A percentile compares a stretch with the other conserved stretches of the same genome.
Conservation (phyloP, 257 asterid species). For the Petrea volubilis region DNA sequence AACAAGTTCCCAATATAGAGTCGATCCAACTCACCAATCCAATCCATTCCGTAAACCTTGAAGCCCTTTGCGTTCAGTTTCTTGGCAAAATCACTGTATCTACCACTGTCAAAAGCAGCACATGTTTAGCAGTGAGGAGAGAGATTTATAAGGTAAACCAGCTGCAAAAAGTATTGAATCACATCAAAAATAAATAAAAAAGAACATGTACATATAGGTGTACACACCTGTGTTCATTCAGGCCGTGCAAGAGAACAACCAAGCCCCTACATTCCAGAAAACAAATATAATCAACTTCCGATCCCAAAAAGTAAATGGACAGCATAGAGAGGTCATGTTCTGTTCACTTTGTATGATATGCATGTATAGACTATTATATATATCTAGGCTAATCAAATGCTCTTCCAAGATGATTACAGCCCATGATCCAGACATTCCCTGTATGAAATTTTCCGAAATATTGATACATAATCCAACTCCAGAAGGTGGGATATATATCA, state of each 20-base stretch:
- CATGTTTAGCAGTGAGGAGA: background rate
- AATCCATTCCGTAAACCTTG: slow-evolving; percentile 93
- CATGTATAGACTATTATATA: too few species aligned
- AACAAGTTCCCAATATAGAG: background rate
- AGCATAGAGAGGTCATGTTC: too few species aligned
- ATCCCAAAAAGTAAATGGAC: background rate
- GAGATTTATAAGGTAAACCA: background rate
- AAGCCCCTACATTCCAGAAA: slow-evolving; percentile 55
- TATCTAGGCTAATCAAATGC: too few species aligned
- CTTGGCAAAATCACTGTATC: slow-evolving; percentile 76
- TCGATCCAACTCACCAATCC: slow-evolving; percentile 79
- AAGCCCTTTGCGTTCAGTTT: slow-evolving; percentile 79
- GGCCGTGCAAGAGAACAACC: slow-evolving; percentile 74
- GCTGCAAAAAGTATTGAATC: background rate
- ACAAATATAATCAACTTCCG: background rate
- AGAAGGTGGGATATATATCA: too few species aligned
- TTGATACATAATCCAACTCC: too few species aligned
- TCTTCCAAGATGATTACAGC: too few species aligned
- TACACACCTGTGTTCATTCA: slow-evolving; percentile 84
- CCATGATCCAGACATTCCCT: too few species aligned
- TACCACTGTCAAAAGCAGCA: slow-evolving; percentile 54
- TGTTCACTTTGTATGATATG: too few species aligned
- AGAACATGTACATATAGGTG: background rate
- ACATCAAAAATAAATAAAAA: too few species aligned
- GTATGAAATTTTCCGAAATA: too few species aligned